These are phyloP conservation scores for Fomitopsis schrenkii DNA, from an alignment of 1,284 basidiomycete species.

Conservation along the genomic window DNA sequence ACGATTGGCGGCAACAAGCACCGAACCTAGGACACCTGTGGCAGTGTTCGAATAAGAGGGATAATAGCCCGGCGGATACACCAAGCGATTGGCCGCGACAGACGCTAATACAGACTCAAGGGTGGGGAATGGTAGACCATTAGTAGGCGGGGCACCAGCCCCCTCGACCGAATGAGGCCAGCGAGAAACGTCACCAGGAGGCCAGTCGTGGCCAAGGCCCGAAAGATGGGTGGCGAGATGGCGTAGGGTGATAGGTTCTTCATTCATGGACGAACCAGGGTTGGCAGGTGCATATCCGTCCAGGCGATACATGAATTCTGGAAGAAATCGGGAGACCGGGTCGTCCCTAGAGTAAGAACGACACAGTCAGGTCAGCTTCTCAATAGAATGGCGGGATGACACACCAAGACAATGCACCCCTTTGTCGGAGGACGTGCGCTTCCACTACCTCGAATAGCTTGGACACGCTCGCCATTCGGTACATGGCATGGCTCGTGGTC, in stretches of 20 bases:
- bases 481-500: conserved; percentile 36
- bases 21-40: conserved; percentile 35
- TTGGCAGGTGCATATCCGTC: conserved; percentile 5
- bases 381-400: conserved; percentile 1
- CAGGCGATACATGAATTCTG: conserved; percentile 28
- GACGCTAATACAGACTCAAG: conserved; percentile 30
- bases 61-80: conserved; percentile 38
- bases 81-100: conserved; percentile 32
- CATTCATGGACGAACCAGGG: neutral
- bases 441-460: conserved; percentile 46
- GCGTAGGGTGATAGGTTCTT: conserved; percentile 39
- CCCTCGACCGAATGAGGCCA: conserved; percentile 34
- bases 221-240: conserved; percentile 44
- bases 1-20: conserved; percentile 39
- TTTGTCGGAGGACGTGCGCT: conserved; percentile 40
- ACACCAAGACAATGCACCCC: conserved; percentile 38
- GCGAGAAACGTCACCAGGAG: conserved; percentile 32
- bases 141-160: conserved; percentile 23
- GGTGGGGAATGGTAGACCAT: conserved; percentile 27
- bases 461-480: conserved; percentile 44
- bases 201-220: conserved; percentile 44
- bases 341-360: conserved; percentile 32
- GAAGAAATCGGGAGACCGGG: conserved; percentile 35
- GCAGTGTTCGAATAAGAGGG: conserved; percentile 50
- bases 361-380: neutral